phyloP scores from a whole-genome alignment of 345 rosid species.

The Hibiscus tridactylites region DNA sequence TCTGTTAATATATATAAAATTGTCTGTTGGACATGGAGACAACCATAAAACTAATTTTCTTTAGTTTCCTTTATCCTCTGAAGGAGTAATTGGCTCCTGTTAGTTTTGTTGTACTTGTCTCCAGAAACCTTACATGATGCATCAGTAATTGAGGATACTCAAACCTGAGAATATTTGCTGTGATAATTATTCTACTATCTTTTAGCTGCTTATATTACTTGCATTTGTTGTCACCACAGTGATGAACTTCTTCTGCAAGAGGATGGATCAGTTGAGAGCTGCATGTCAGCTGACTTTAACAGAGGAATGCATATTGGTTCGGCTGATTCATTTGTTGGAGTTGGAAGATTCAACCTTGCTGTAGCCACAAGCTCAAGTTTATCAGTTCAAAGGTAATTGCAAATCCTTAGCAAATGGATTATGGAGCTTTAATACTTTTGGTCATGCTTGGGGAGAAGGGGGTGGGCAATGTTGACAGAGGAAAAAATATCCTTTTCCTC shows the following conservation, averaged over 20 bases:
- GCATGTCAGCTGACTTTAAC: conserved; percentile 50
- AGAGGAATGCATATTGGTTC: conserved; percentile 64
- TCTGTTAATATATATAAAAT: background rate
- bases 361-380: conserved; percentile 40
- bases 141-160: background rate
- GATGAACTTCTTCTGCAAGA: conserved; percentile 89
- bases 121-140: background rate
- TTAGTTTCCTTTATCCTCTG: background rate
- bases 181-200: background rate
- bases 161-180: background rate
- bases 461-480: too few species aligned
- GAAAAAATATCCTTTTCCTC: too few species aligned
- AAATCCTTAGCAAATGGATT: background rate
- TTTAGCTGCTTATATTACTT: conserved; percentile 3
- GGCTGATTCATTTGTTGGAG: conserved; percentile 41
- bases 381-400: conserved; percentile 49
- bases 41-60: background rate
- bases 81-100: background rate
- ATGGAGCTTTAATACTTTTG: background rate
- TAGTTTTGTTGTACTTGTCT: background rate
- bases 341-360: conserved; percentile 41
- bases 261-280: conserved; percentile 53
- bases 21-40: background rate
- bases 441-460: background rate
- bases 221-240: conserved; percentile 34